phyloP scores from a whole-genome alignment of 768 basidiomycete species.

The Lentinula sp. region DNA sequence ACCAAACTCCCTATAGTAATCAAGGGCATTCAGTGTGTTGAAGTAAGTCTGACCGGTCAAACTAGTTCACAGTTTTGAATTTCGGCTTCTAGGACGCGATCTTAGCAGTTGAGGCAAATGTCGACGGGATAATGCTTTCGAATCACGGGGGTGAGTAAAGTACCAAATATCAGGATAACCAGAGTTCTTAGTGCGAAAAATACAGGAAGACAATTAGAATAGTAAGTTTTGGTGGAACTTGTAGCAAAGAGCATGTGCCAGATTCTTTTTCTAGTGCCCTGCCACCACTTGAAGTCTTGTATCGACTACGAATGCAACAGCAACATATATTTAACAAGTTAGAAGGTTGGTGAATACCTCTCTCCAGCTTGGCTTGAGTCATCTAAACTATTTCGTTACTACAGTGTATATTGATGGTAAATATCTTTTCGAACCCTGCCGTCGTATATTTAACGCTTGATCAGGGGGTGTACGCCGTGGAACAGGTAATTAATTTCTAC shows the following conservation, averaged over 20 bases:
- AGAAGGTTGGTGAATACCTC: slow-evolving; percentile 41
- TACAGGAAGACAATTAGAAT: slow-evolving; percentile 75
- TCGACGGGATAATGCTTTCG: slow-evolving; percentile 82
- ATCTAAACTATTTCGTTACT: neutral
- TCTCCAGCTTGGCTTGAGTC: neutral
- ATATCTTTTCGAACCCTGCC: neutral
- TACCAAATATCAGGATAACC: slow-evolving; percentile 6
- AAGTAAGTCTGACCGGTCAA: slow-evolving; percentile 31
- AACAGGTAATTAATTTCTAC: slow-evolving; percentile 40
- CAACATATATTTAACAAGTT: slow-evolving; percentile 69
- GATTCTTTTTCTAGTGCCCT: slow-evolving; percentile 47
- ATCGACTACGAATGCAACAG: slow-evolving; percentile 62
- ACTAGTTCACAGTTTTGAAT: no score
- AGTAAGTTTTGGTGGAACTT: slow-evolving; percentile 29
- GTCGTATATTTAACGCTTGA: neutral
- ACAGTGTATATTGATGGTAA: slow-evolving; percentile 83
- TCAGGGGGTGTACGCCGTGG: slow-evolving; percentile 67
- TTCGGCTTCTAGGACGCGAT: slow-evolving; percentile 62
- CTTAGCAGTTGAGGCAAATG: slow-evolving; percentile 78
- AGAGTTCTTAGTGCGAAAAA: neutral
- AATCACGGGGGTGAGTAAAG: slow-evolving; percentile 76
- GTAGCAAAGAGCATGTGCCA: neutral
- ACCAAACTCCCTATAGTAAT: slow-evolving; percentile 71
- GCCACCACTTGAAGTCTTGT: slow-evolving; percentile 74
- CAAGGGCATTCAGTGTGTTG: slow-evolving; percentile 74